Evolutionary conservation across 2,329 filamentous ascomycete genomes (phyloP).

Genomic region (Colletotrichum godetiae): DNA sequence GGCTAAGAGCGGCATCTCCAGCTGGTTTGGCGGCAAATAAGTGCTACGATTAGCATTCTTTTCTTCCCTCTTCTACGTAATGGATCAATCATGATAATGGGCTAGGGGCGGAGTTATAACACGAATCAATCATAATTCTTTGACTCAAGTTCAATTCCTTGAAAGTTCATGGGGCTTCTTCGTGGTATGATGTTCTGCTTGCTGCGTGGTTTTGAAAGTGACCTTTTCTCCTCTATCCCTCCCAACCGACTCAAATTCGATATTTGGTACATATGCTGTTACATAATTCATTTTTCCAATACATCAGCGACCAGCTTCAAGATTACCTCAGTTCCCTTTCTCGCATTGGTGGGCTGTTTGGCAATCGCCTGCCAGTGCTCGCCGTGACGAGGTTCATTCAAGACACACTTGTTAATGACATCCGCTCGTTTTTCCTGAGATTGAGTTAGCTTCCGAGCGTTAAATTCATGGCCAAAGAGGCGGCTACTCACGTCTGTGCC

Average conservation of each 20-base stretch:
- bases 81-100: conserved; percentile 4
- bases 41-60: not conserved
- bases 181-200: not conserved
- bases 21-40: conserved; percentile 83
- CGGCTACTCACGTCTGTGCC: conserved; percentile 71
- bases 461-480: not conserved
- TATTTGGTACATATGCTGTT: conserved; percentile 1
- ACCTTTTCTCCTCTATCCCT: not conserved
- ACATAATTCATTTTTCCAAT: conserved; percentile 43
- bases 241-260: not conserved
- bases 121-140: conserved; percentile 15
- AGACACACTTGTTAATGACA: conserved; percentile 81
- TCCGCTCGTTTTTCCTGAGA: conserved; percentile 82
- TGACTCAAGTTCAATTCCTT: not conserved
- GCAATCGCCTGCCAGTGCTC: conserved; percentile 89
- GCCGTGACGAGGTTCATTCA: conserved; percentile 90
- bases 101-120: conserved; percentile 17
- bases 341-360: conserved; percentile 87
- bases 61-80: not conserved
- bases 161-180: not conserved
- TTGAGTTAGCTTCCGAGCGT: not conserved
- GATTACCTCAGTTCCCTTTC: conserved; percentile 81
- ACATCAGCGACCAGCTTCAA: conserved; percentile 78
- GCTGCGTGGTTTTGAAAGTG: not conserved
- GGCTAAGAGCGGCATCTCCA: conserved; percentile 84